Percentiles rank a stretch among this genome's conserved stretches.
Conservation (phyloP, 148 eudicot species). For the Heliosperma pusillum region DNA sequence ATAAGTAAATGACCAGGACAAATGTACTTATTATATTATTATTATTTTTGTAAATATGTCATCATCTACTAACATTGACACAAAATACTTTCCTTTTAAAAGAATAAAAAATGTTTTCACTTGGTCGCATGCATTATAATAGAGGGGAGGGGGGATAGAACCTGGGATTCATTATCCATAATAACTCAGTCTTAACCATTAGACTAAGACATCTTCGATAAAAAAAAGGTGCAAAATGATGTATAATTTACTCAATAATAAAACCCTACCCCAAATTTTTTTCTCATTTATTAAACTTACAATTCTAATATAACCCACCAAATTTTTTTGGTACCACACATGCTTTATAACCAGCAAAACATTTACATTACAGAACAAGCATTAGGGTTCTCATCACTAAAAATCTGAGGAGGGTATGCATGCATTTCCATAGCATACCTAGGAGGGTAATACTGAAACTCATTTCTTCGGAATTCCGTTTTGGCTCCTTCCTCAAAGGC, state of each 20-base stretch:
- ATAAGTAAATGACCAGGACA: no score
- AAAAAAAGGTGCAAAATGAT: no score
- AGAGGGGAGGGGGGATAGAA: no score
- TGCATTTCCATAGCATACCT: slow-evolving; percentile 47
- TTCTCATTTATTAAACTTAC: slow-evolving; percentile 4
- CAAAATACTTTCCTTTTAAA: no score
- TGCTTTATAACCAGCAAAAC: not conserved
- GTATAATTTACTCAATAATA: slow-evolving; percentile 16
- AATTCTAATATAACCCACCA: slow-evolving; percentile 18
- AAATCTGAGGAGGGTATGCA: slow-evolving; percentile 77
- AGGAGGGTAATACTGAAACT: slow-evolving; percentile 52
- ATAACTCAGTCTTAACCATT: no score
- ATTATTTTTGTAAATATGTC: no score
- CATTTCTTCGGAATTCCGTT: slow-evolving; percentile 58
- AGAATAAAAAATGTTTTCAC: no score
- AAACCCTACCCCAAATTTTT: not conserved
- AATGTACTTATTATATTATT: no score
- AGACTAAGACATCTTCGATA: no score
- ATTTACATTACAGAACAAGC: slow-evolving; percentile 80
- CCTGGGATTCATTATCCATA: no score
- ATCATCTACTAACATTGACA: no score
- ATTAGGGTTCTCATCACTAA: slow-evolving; percentile 95
- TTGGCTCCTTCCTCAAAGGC: slow-evolving; percentile 22
- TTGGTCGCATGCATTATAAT: no score
- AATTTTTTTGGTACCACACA: slow-evolving; percentile 12